These are phyloP conservation scores for Penicillium expansum DNA, from an alignment of 2,329 filamentous ascomycete genomes.

Conservation along the genomic window DNA sequence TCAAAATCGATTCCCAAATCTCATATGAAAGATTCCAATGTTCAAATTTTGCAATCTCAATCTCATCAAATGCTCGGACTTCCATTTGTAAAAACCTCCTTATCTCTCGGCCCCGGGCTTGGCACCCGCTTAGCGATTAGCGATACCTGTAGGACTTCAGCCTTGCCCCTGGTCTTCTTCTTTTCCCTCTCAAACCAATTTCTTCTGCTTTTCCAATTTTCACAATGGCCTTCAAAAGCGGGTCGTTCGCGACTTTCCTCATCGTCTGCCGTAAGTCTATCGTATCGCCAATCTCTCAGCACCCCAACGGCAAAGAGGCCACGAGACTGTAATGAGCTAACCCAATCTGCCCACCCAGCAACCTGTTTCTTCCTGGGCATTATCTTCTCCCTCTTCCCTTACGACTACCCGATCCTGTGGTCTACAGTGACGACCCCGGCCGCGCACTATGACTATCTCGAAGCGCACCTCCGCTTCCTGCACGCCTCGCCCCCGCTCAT, in stretches of 20 bases:
- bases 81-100: not conserved
- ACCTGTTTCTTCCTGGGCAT: conserved; percentile 98
- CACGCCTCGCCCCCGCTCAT: conserved; percentile 91
- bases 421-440: conserved; percentile 41
- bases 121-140: conserved; percentile 24
- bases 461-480: conserved; percentile 85
- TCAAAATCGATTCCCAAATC: not conserved
- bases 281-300: conserved; percentile 1
- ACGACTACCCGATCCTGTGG: conserved; percentile 60
- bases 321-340: conserved; percentile 10
- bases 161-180: conserved; percentile 9
- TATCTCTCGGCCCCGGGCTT: conserved; percentile 8
- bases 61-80: not conserved
- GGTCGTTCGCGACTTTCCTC: conserved; percentile 91
- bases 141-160: conserved; percentile 9
- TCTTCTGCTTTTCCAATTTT: not conserved
- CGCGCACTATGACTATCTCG: conserved; percentile 79
- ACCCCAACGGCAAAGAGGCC: conserved; percentile 5
- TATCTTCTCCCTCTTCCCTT: conserved; percentile 93
- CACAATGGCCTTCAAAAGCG: conserved; percentile 40
- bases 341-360: conserved; percentile 49
- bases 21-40: not conserved
- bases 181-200: conserved; percentile 1
- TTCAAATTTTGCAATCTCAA: no score
- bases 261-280: conserved; percentile 81